These are phyloP conservation scores for Aspergillus tubingensis DNA, from an alignment of 2,329 filamentous ascomycete genomes.

Conservation along the genomic window DNA sequence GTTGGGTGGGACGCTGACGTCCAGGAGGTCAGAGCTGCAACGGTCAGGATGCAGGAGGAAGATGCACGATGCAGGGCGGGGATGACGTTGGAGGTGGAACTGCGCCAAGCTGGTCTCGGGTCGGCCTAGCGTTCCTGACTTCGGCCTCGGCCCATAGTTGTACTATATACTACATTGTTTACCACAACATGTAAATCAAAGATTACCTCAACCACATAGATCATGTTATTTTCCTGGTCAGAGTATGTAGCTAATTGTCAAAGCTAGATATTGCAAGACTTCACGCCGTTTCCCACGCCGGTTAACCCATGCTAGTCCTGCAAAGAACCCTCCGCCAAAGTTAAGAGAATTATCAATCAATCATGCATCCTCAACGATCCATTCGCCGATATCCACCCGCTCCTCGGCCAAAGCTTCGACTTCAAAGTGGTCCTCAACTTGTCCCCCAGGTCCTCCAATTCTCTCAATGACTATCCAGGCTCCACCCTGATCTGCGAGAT, in stretches of 20 bases:
- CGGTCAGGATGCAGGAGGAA: conserved; percentile 1
- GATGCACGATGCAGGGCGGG: conserved; percentile 15
- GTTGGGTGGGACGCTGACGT: not conserved
- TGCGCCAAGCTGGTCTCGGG: not conserved
- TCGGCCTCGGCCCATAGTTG: no score
- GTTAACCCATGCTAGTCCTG: no score
- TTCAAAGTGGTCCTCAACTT: conserved; percentile 46
- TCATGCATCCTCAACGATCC: conserved; percentile 40
- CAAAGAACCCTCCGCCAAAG: not conserved
- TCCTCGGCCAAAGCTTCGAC: conserved; percentile 48
- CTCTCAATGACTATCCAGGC: conserved; percentile 82
- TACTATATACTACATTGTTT: no score
- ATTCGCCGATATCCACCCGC: conserved; percentile 45
- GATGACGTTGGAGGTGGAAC: conserved; percentile 26
- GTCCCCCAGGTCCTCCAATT: conserved; percentile 63
- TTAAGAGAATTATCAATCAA: conserved; percentile 6
- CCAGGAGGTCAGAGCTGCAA: conserved; percentile 1
- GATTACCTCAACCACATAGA: not conserved
- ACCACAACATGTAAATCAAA: no score
- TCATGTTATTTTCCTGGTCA: no score
- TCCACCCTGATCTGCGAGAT: conserved; percentile 56
- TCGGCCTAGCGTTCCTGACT: not conserved
- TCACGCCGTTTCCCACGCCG: no score
- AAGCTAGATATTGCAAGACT: no score
- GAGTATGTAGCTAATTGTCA: no score